Percentiles rank a stretch among this genome's conserved stretches.
phyloP scores from a whole-genome alignment of 306 rosid genomes.

The Medicago lupulina region DNA sequence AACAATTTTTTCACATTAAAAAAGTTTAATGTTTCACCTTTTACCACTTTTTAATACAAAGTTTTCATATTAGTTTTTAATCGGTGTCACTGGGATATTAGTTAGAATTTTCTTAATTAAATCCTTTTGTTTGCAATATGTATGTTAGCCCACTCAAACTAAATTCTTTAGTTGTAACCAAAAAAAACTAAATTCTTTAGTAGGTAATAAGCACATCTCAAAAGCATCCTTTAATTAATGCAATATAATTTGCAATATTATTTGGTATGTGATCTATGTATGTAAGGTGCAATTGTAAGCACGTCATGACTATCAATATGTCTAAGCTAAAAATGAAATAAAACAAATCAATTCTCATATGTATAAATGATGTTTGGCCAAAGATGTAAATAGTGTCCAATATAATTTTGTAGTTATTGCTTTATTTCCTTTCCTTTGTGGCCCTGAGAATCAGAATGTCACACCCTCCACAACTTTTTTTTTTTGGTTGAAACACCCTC shows the following conservation, averaged over 20 bases:
- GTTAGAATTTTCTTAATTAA: no score
- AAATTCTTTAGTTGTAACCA: neutral
- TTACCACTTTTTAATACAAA: no score
- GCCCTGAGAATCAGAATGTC: slow-evolving; percentile 45
- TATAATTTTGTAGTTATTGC: slow-evolving; percentile 38
- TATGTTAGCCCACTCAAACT: neutral
- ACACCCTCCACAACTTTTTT: slow-evolving; percentile 36
- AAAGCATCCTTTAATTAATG: neutral
- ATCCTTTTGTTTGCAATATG: no score
- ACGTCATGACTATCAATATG: slow-evolving; percentile 3
- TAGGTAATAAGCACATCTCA: neutral
- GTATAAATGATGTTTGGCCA: slow-evolving; percentile 38
- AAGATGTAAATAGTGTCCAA: slow-evolving; percentile 10
- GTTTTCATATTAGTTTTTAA: no score
- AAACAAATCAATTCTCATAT: slow-evolving; percentile 14
- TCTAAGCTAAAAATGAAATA: neutral
- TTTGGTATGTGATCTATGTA: neutral
- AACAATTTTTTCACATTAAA: no score
- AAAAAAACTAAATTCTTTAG: neutral
- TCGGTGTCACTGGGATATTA: no score
- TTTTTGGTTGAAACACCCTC: no score
- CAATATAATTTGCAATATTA: neutral
- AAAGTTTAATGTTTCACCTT: no score
- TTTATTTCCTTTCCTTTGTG: slow-evolving; percentile 37
- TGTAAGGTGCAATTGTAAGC: neutral